A percentile compares a stretch with the other conserved stretches of the same genome.
Evolutionary conservation across 768 basidiomycete genomes (phyloP).

Genomic region (Russula lepida): DNA sequence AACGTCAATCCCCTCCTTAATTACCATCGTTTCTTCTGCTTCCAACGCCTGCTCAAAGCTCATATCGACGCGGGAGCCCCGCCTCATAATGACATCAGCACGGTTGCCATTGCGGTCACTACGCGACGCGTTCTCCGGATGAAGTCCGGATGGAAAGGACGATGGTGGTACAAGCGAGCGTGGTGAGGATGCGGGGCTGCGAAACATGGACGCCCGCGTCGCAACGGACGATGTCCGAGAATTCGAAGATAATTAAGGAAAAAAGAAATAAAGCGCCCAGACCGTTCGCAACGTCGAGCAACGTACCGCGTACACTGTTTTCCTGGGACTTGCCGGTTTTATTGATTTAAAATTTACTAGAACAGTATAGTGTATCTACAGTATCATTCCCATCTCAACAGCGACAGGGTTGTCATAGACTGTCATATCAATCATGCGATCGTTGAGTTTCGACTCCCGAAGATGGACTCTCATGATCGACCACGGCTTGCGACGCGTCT

Average conservation of each 20-base stretch:
- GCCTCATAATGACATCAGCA: constrained; percentile 33
- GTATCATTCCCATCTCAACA: not conserved
- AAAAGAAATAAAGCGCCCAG: not conserved
- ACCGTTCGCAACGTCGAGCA: not conserved
- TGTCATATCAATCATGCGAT: not conserved
- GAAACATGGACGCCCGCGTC: constrained; percentile 65
- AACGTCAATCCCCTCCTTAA: constrained; percentile 67
- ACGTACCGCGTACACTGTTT: not conserved
- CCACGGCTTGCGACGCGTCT: not conserved
- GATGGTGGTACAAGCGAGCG: constrained; percentile 38
- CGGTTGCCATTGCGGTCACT: constrained; percentile 34
- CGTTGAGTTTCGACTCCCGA: not conserved
- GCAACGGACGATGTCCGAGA: not conserved
- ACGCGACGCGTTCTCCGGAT: constrained; percentile 48
- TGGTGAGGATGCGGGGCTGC: constrained; percentile 32
- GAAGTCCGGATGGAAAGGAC: constrained; percentile 43
- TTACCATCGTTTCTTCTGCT: constrained; percentile 54
- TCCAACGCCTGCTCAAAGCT: constrained; percentile 76
- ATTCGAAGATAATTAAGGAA: not conserved
- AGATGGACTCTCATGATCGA: not conserved
- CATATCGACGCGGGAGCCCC: constrained; percentile 64
- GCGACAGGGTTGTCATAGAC: not conserved
- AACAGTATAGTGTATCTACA: not conserved
- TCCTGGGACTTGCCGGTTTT: constrained; percentile 6
- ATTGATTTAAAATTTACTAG: constrained; percentile 8